phyloP scores from a whole-genome alignment of 2,329 filamentous ascomycete genomes.

The Tympanopsis confertula region DNA sequence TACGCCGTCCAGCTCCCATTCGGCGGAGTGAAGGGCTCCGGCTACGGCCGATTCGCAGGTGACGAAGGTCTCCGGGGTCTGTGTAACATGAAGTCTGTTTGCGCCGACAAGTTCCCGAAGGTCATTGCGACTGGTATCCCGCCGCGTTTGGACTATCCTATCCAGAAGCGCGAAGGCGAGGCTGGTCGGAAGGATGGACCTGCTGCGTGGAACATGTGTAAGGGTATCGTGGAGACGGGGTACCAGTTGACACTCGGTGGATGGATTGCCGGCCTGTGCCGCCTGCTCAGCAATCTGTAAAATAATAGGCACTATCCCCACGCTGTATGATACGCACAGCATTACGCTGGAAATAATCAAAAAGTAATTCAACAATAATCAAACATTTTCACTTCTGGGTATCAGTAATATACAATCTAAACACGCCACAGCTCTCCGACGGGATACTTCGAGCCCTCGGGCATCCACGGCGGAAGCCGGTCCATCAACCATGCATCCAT shows the following conservation, averaged over 20 bases:
- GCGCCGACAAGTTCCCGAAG: constrained; percentile 58
- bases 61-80: constrained; percentile 75
- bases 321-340: too few species aligned
- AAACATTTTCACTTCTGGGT: too few species aligned
- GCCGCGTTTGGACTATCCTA: constrained; percentile 68
- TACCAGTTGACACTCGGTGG: constrained; percentile 32
- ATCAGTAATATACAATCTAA: too few species aligned
- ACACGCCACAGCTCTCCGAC: too few species aligned
- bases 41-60: constrained; percentile 86
- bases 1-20: constrained; percentile 94
- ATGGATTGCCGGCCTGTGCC: constrained; percentile 26
- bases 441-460: too few species aligned
- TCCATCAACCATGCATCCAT: too few species aligned
- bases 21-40: constrained; percentile 78
- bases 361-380: too few species aligned
- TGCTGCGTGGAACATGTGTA: constrained; percentile 8
- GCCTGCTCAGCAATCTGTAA: constrained; percentile 26
- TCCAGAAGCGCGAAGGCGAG: constrained; percentile 58
- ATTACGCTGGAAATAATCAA: too few species aligned
- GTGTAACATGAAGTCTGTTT: constrained; percentile 81
- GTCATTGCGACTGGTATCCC: constrained; percentile 68
- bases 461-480: too few species aligned
- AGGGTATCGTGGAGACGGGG: constrained; percentile 47
- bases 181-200: constrained; percentile 37
- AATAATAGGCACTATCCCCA: too few species aligned